Base-by-base conservation (phyloP, 805 yeast species). In the Cyberlindnera xishuangbannaensis region DNA sequence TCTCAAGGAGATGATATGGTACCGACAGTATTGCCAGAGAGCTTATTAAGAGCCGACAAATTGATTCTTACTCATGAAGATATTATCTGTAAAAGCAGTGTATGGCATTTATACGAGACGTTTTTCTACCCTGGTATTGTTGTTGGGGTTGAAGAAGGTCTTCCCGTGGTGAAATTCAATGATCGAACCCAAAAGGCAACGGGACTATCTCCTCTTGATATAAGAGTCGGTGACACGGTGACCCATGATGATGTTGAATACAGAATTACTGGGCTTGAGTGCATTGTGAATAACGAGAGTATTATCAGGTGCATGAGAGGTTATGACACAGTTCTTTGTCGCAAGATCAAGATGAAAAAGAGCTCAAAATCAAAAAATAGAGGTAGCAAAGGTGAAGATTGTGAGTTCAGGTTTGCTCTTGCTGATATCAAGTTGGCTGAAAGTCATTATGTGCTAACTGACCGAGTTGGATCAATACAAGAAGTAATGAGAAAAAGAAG, bases 291-390 rank as follows among this genome's bases (percentile, higher is more conserved):
- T 2, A 31, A 28, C 8, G 37, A 44, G 2, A 47, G 53, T 7
- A 42, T 43, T 1, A 65, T 78, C 6, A 54, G 64, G 30, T 79
- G 86, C 48, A 62, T 76, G 36, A 59, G 86, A 42, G 87, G 87
- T 0, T 79, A 61, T 46, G 76, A 77, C 47, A 58, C 65, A 0
- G 69, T 76, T 3, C 56, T 59, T 40, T 54, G 65, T 6, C 59
- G 48, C 39, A 57, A 50, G 29, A 41, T 53, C 16, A 37, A 31
- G 26, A 40, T 20, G 12, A 12, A 9, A 9, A 30, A 18, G 15
- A 13, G 2, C 33, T 49, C 37, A 24, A 39, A 16, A 36, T 30
- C 24, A 40, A 37, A 13, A 46, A 47, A 31, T 21, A 42, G 43
- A n/a, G 31, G 12, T 12, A 12, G 11, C 12, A 12, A 9, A 20